Percentiles rank a stretch among this genome's conserved stretches.
Evolutionary conservation across 495 filamentous ascomycete species (phyloP).

Genomic region (Penicillium herquei): DNA sequence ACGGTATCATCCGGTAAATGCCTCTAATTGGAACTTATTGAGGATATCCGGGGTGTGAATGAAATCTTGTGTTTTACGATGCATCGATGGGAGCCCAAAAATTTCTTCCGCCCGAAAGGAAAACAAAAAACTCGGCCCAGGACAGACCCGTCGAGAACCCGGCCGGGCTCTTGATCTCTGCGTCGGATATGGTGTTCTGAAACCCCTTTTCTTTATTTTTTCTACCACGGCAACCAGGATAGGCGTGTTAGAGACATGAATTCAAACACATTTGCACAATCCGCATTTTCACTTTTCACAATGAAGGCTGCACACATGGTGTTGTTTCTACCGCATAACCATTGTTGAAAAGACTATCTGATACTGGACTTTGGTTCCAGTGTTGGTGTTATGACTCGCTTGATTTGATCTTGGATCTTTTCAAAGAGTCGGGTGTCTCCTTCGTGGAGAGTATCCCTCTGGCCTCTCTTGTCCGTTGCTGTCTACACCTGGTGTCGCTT

Average conservation of each 20-base stretch:
- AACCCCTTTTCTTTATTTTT: conserved; percentile 22
- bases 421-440: conserved; percentile 24
- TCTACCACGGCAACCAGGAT: conserved; percentile 44
- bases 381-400: conserved; percentile 23
- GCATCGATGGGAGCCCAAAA: conserved; percentile 39
- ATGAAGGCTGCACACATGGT: conserved; percentile 51
- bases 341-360: conserved; percentile 45
- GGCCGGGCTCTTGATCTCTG: conserved; percentile 28
- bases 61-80: conserved; percentile 39
- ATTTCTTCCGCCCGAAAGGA: conserved; percentile 23
- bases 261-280: conserved; percentile 36
- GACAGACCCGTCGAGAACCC: conserved; percentile 16
- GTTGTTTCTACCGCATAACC: conserved; percentile 48
- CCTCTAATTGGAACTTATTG: conserved; percentile 19
- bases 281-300: conserved; percentile 43
- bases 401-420: conserved; percentile 16
- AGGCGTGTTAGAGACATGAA: conserved; percentile 49
- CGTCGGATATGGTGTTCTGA: conserved; percentile 32
- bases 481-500: conserved; percentile 24
- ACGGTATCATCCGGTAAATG: conserved; percentile 90
- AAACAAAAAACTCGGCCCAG: conserved; percentile 29
- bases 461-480: conserved; percentile 33
- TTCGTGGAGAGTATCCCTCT: conserved; percentile 15
- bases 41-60: conserved; percentile 23
- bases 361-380: conserved; percentile 10